Percentiles rank a stretch among this genome's conserved stretches.
Conservation (phyloP, 371 early-diverging fungal species). For the Sporodiniella umbellata region DNA sequence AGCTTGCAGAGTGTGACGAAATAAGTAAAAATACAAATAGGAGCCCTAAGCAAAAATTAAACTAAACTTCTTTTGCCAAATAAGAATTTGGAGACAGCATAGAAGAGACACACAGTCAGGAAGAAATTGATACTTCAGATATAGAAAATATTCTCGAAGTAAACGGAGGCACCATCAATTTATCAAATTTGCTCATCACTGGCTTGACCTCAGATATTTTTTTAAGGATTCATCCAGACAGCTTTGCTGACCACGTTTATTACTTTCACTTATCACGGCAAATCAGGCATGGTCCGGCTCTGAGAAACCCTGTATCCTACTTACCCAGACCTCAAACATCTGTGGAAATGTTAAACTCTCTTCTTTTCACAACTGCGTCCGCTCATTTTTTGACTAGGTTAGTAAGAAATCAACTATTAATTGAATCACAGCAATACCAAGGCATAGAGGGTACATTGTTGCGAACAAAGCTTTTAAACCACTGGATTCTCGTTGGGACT, state of each 20-base stretch:
- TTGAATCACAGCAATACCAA: conserved; percentile 60
- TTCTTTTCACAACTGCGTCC: conserved; percentile 50
- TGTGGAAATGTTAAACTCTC: conserved; percentile 37
- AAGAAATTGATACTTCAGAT: background rate
- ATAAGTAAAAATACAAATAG: background rate
- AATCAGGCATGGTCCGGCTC: conserved; percentile 28
- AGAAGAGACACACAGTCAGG: background rate
- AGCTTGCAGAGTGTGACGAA: conserved; percentile 4
- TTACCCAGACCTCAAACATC: conserved; percentile 35
- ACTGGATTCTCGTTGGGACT: conserved; percentile 73
- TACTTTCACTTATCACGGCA: conserved; percentile 51
- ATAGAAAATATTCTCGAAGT: conserved; percentile 15
- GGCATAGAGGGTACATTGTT: conserved; percentile 12
- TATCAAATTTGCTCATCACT: conserved; percentile 50
- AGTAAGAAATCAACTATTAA: conserved; percentile 67
- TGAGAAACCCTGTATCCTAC: conserved; percentile 33
- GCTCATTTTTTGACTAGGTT: conserved; percentile 74
- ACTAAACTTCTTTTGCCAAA: background rate
- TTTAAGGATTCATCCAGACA: conserved; percentile 54
- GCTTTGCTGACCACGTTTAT: conserved; percentile 73
- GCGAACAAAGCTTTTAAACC: conserved; percentile 61
- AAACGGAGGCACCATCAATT: conserved; percentile 30
- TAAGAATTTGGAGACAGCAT: background rate
- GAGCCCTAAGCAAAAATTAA: too few species aligned
- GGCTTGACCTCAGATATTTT: conserved; percentile 67